Conservation (phyloP, 2,329 filamentous ascomycete species). For the Thelonectria olida region DNA sequence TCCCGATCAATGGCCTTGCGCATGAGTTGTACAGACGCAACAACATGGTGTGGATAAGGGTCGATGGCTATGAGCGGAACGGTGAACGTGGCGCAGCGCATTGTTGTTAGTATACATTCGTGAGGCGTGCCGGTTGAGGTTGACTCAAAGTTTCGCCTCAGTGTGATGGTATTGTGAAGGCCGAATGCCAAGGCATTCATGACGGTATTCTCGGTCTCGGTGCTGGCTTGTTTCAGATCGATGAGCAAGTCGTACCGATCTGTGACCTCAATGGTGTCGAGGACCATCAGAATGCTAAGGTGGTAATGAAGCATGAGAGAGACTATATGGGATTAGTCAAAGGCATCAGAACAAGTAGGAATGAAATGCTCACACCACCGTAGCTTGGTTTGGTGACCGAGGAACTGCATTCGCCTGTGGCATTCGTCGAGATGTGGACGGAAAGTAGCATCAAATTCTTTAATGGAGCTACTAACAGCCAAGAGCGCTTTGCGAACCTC, state of each 20-base stretch:
- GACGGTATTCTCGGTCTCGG: constrained; percentile 43
- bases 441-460: constrained; percentile 41
- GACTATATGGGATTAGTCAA: constrained; percentile 28
- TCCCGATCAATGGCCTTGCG: constrained; percentile 43
- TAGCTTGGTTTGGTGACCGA: constrained; percentile 42
- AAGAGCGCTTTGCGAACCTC: constrained; percentile 39
- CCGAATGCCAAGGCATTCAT: constrained; percentile 45
- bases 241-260: constrained; percentile 39
- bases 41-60: constrained; percentile 45
- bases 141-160: constrained; percentile 14
- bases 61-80: constrained; percentile 45
- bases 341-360: too few relatives aligned
- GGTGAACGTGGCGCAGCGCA: constrained; percentile 20
- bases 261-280: constrained; percentile 42
- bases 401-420: constrained; percentile 43
- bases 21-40: constrained; percentile 42
- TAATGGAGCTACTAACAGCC: constrained; percentile 38
- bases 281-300: constrained; percentile 44
- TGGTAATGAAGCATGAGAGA: constrained; percentile 47
- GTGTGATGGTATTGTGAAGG: constrained; percentile 39
- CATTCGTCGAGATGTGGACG: constrained; percentile 42
- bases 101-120: not conserved
- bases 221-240: constrained; percentile 35
- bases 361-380: constrained; percentile 41
- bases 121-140: not conserved